phyloP scores from a whole-genome alignment of 768 basidiomycete species.

The Leucocoprinus leucothites region DNA sequence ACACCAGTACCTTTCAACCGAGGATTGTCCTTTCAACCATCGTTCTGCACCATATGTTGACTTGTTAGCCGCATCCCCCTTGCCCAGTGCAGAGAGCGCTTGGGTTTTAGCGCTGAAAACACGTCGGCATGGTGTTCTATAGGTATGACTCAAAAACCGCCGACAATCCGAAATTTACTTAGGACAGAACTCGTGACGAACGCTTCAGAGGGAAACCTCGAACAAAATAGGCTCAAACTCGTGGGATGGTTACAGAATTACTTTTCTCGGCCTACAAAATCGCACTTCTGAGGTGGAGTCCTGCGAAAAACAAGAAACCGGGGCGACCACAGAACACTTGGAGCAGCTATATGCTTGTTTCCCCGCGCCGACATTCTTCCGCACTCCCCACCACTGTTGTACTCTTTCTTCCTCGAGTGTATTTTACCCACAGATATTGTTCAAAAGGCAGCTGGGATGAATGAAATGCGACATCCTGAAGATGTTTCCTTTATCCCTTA shows the following conservation, averaged over 20 bases:
- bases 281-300: background rate
- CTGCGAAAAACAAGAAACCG: conserved; percentile 3
- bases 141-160: too few relatives aligned
- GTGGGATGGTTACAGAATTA: background rate
- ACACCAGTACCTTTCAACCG: too few relatives aligned
- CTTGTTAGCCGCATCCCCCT: too few relatives aligned
- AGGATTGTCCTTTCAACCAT: too few relatives aligned
- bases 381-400: background rate
- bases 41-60: too few relatives aligned
- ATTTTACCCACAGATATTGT: background rate
- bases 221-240: background rate
- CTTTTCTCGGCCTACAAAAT: background rate
- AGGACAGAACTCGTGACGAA: background rate
- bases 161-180: too few relatives aligned
- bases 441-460: background rate
- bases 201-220: background rate
- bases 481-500: background rate
- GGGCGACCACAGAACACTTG: too few relatives aligned
- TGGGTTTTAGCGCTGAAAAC: too few relatives aligned
- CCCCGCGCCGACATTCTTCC: conserved; percentile 1
- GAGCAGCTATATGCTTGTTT: background rate
- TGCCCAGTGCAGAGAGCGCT: too few relatives aligned
- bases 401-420: background rate
- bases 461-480: background rate
- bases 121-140: too few relatives aligned